These are phyloP conservation scores for Allomyces javanicus DNA, from an alignment of 192 early-diverging fungal genomes.

Conservation along the genomic window DNA sequence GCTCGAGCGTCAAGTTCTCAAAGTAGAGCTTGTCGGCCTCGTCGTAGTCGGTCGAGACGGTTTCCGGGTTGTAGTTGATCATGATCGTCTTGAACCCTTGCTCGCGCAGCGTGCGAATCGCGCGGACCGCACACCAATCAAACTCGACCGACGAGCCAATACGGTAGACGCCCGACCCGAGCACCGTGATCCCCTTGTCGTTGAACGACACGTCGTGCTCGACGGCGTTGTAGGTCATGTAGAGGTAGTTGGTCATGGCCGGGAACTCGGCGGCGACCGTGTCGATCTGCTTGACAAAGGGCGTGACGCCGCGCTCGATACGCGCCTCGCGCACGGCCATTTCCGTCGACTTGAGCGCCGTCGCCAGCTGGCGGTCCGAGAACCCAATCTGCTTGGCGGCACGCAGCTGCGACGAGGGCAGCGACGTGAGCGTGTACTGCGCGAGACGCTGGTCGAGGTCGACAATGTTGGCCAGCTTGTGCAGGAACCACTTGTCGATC, in stretches of 20 bases:
- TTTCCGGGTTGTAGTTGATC: conserved; percentile 99
- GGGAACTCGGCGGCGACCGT: conserved; percentile 98
- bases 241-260: conserved; percentile 92
- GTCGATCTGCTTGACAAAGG: conserved; percentile 97
- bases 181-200: conserved; percentile 89
- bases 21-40: conserved; percentile 97
- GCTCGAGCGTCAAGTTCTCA: conserved; percentile 81
- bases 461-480: conserved; percentile 76
- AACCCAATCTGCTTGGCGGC: conserved; percentile 89
- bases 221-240: conserved; percentile 89
- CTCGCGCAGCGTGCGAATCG: conserved; percentile 80
- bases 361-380: conserved; percentile 77
- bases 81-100: conserved; percentile 83
- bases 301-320: conserved; percentile 56
- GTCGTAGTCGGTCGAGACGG: conserved; percentile 98
- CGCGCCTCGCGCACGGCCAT: conserved; percentile 69
- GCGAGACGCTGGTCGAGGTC: conserved; percentile 50
- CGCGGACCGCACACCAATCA: conserved; percentile 95
- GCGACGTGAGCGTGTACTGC: conserved; percentile 32
- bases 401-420: conserved; percentile 36
- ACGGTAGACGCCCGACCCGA: conserved; percentile 94
- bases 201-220: conserved; percentile 82
- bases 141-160: conserved; percentile 97
- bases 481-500: conserved; percentile 96
- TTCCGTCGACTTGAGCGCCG: conserved; percentile 56